Evolutionary conservation across 1,284 basidiomycete genomes (phyloP).

Genomic region (Tetrapyrgos nigripes): DNA sequence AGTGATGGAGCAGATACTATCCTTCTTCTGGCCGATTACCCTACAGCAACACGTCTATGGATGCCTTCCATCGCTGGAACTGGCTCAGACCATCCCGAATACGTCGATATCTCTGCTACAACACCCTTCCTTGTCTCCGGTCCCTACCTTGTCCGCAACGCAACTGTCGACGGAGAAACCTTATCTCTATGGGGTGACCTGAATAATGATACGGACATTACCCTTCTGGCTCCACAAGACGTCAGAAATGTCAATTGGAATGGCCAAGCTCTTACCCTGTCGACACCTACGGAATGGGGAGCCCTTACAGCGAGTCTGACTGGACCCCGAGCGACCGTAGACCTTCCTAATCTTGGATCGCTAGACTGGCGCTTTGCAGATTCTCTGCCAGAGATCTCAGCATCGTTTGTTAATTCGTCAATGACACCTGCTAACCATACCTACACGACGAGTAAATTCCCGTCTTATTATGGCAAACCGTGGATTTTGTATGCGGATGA

Average conservation of each 20-base stretch:
- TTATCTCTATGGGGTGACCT: slow-evolving; percentile 40
- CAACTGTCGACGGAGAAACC: slow-evolving; percentile 36
- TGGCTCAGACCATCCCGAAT: background rate
- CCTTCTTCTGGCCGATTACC: background rate
- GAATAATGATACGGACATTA: slow-evolving; percentile 34
- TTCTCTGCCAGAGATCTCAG: slow-evolving; percentile 37
- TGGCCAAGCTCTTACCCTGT: slow-evolving; percentile 18
- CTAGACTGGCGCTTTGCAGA: slow-evolving; percentile 36
- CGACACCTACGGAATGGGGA: background rate
- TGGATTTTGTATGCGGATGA: slow-evolving; percentile 9
- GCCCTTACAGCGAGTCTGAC: background rate
- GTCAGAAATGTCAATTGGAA: slow-evolving; percentile 39
- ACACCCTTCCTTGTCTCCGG: slow-evolving; percentile 48
- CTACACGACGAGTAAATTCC: slow-evolving; percentile 35
- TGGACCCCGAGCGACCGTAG: background rate
- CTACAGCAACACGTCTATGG: background rate
- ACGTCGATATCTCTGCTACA: slow-evolving; percentile 1
- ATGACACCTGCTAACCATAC: slow-evolving; percentile 35
- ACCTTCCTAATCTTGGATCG: slow-evolving; percentile 13
- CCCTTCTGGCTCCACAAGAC: slow-evolving; percentile 35
- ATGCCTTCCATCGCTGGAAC: slow-evolving; percentile 1
- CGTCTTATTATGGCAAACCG: slow-evolving; percentile 13
- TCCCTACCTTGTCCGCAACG: slow-evolving; percentile 55
- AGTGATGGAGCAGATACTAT: background rate
- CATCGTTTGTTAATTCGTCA: slow-evolving; percentile 32